A percentile compares a stretch with the other conserved stretches of the same genome.
phyloP scores from a whole-genome alignment of 306 rosid species.

The Dalbergia cochinchinensis region DNA sequence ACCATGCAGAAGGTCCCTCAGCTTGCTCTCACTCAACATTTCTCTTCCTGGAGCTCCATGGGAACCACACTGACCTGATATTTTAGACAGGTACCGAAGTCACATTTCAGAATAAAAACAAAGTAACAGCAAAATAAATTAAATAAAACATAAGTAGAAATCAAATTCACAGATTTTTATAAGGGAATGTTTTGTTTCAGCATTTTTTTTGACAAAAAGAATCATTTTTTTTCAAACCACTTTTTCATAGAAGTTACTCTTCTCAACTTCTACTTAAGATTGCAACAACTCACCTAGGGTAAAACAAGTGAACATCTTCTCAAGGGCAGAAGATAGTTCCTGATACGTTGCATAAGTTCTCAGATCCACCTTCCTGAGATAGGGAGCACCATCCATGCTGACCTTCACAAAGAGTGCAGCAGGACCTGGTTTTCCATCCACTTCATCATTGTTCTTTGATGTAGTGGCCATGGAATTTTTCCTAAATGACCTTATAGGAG shows the following conservation, averaged over 20 bases:
- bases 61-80: constrained; percentile 89
- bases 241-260: too few relatives aligned
- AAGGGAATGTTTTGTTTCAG: too few relatives aligned
- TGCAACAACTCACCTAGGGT: constrained; percentile 69
- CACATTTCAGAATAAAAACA: constrained; percentile 7
- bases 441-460: constrained; percentile 87
- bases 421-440: constrained; percentile 87
- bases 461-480: constrained; percentile 80
- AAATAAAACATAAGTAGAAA: not conserved
- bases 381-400: constrained; percentile 99
- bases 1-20: constrained; percentile 94
- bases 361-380: constrained; percentile 95
- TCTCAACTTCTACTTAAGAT: not conserved
- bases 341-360: constrained; percentile 80
- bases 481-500: constrained; percentile 92
- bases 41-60: constrained; percentile 84
- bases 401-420: constrained; percentile 90
- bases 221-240: too few relatives aligned
- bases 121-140: constrained; percentile 3
- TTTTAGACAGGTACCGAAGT: constrained; percentile 34
- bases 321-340: constrained; percentile 92
- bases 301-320: constrained; percentile 97
- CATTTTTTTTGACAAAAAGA: too few relatives aligned
- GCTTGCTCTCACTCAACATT: constrained; percentile 84
- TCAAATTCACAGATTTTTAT: not conserved